Evolutionary conservation across 2,329 filamentous ascomycete genomes (phyloP).

Genomic region (Beauveria sp.): DNA sequence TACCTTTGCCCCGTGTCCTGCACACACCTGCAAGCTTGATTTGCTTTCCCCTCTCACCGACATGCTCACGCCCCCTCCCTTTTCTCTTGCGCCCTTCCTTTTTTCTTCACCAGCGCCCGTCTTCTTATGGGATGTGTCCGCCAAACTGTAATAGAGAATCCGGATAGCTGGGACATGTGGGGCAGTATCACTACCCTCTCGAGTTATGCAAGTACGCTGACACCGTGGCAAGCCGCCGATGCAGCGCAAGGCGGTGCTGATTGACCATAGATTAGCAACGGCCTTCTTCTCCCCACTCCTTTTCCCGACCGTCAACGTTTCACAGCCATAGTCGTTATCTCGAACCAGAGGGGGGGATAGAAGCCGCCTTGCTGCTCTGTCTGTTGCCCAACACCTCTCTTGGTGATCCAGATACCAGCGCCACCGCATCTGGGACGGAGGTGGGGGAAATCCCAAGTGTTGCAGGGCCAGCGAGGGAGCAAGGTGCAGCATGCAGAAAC

Average conservation of each 20-base stretch:
- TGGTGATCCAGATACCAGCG: neutral
- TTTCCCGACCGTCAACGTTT: neutral
- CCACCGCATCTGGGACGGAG: neutral
- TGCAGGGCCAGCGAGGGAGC: neutral
- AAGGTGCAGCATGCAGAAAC: neutral
- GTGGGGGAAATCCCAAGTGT: neutral
- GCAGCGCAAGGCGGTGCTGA: no score
- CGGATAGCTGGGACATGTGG: neutral
- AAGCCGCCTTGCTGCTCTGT: neutral
- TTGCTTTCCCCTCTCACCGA: neutral
- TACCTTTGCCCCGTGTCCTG: neutral
- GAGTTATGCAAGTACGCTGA: neutral
- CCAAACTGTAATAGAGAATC: neutral
- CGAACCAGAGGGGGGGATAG: neutral
- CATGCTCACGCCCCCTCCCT: slow-evolving; percentile 1
- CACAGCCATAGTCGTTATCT: neutral
- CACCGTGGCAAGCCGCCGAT: no score
- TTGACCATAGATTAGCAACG: neutral
- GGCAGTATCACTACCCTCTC: neutral
- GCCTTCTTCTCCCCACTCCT: neutral
- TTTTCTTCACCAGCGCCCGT: neutral
- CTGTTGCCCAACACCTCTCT: neutral
- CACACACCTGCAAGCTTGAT: neutral
- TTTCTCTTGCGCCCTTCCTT: neutral
- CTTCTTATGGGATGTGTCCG: neutral